Percentiles rank a stretch among this genome's conserved stretches.
Evolutionary conservation across 768 basidiomycete species (phyloP).

Genomic region (Ramaria sp.): DNA sequence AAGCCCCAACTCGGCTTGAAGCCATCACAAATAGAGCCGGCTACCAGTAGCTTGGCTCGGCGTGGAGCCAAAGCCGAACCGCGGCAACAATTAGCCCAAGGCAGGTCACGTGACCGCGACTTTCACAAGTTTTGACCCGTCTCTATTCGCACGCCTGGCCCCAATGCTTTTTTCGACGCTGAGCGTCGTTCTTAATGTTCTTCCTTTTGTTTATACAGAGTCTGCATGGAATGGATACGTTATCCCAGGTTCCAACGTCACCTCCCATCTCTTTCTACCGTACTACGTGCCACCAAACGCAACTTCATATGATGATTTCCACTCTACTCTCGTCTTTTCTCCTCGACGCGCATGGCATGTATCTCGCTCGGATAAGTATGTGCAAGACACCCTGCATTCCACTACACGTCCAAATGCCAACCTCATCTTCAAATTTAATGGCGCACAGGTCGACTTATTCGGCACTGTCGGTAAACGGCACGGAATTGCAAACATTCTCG

Average conservation of each 20-base stretch:
- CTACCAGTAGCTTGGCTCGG: no score
- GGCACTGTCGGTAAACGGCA: slow-evolving; percentile 46
- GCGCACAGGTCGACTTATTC: slow-evolving; percentile 73
- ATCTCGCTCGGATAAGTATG: slow-evolving; percentile 38
- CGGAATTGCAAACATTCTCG: slow-evolving; percentile 43
- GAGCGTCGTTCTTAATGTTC: not conserved
- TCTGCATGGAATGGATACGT: slow-evolving; percentile 64
- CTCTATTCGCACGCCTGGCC: not conserved
- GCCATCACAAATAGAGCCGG: no score
- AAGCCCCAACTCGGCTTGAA: no score
- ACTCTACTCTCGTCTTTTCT: slow-evolving; percentile 23
- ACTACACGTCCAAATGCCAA: slow-evolving; percentile 40
- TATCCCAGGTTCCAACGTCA: slow-evolving; percentile 34
- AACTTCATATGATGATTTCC: slow-evolving; percentile 54
- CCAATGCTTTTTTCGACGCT: not conserved
- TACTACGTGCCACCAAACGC: slow-evolving; percentile 69
- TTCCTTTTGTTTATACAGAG: slow-evolving; percentile 18
- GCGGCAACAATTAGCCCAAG: no score
- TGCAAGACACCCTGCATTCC: slow-evolving; percentile 39
- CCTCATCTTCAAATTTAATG: slow-evolving; percentile 50
- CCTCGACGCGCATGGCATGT: slow-evolving; percentile 52
- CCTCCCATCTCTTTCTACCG: slow-evolving; percentile 41
- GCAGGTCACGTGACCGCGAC: not conserved
- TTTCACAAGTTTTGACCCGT: not conserved
- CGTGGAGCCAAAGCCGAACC: no score